A percentile compares a stretch with the other conserved stretches of the same genome.
These are phyloP conservation scores for Eucalyptus virginea DNA, from an alignment of 345 rosid genomes.

Conservation along the genomic window DNA sequence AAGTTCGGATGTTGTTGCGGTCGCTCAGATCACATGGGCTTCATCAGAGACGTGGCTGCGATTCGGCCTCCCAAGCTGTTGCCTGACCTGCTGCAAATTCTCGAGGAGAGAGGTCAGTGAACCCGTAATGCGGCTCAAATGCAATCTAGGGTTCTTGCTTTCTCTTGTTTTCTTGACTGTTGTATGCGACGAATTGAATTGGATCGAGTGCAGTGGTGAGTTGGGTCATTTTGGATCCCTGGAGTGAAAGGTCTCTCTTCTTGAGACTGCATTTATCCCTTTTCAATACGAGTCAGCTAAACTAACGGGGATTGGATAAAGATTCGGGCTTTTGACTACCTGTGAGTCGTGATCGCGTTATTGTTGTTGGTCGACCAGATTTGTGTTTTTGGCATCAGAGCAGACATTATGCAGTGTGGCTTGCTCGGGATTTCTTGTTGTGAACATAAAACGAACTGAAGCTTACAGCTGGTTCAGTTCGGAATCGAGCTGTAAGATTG, in stretches of 20 bases:
- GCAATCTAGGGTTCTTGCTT: not conserved
- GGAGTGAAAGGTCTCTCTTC: not conserved
- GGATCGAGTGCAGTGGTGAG: not conserved
- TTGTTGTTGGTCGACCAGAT: not conserved
- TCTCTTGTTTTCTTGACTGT: not conserved
- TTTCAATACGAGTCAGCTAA: not conserved
- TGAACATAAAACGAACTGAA: fast-evolving
- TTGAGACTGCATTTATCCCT: not conserved
- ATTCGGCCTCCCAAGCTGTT: constrained; percentile 59
- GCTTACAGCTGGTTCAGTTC: not conserved
- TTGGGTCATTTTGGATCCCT: not conserved
- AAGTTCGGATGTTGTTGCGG: not conserved
- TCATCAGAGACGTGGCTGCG: constrained; percentile 52
- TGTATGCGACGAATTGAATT: not conserved
- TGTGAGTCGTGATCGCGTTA: not conserved
- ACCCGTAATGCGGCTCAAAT: not conserved
- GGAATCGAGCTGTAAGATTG: not conserved
- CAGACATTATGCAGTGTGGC: not conserved
- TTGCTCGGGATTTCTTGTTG: not conserved
- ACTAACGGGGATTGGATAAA: not conserved
- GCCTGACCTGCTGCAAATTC: constrained; percentile 36
- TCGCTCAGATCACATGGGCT: constrained; percentile 39
- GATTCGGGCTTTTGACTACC: not conserved
- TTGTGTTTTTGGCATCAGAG: not conserved
- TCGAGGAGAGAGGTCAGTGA: constrained; percentile 43